Conservation (phyloP, 164 flowering plant species). For the Echeveria elegans region DNA sequence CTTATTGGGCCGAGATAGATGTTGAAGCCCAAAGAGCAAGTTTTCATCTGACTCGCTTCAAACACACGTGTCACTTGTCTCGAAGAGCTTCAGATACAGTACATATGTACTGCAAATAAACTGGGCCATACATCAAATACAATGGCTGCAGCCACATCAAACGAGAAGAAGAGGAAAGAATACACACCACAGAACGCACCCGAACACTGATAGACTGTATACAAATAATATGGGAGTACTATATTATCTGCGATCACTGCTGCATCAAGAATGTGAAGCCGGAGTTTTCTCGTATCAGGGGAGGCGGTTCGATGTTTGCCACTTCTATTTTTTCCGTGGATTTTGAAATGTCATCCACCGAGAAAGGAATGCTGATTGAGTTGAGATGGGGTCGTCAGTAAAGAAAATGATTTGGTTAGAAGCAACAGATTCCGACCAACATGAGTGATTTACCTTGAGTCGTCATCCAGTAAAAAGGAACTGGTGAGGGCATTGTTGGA, state of each 20-base stretch:
- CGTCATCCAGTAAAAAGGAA: conserved; percentile 86
- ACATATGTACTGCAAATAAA: no score
- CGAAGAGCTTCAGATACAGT: no score
- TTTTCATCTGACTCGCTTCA: no score
- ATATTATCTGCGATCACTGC: conserved; percentile 10
- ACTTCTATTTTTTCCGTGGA: conserved; percentile 70
- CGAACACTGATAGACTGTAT: background rate
- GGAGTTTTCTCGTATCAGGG: conserved; percentile 81
- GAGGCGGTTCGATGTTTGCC: conserved; percentile 80
- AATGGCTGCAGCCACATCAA: background rate
- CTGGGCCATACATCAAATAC: background rate
- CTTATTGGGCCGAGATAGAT: no score
- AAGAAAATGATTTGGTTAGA: no score
- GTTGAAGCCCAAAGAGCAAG: no score
- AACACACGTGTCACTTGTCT: no score
- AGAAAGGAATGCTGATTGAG: conserved; percentile 83
- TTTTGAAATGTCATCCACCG: conserved; percentile 91
- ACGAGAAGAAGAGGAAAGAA: background rate
- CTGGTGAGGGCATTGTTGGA: conserved; percentile 83
- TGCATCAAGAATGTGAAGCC: conserved; percentile 79
- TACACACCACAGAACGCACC: background rate
- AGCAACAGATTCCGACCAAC: no score
- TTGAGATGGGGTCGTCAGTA: background rate
- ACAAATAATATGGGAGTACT: background rate
- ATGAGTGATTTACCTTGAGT: conserved; percentile 97